These are phyloP conservation scores for Trifolium repens DNA, from an alignment of 306 rosid genomes.

Conservation along the genomic window DNA sequence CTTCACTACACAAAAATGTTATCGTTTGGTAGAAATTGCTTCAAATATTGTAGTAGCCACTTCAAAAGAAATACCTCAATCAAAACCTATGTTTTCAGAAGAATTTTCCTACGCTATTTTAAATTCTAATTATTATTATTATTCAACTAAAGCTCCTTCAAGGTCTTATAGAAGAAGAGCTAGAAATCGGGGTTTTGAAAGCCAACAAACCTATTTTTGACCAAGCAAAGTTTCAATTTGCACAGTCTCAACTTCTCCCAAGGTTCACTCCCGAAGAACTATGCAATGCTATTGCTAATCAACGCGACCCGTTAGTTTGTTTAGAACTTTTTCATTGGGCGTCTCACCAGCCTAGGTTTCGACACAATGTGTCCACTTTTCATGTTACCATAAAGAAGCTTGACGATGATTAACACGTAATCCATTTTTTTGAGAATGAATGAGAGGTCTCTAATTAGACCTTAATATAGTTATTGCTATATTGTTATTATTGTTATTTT, in stretches of 20 bases:
- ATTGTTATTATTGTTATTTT: too few relatives aligned
- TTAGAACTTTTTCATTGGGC: constrained; percentile 89
- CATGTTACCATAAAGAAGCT: constrained; percentile 80
- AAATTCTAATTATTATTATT: constrained; percentile 44
- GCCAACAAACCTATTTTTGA: constrained; percentile 53
- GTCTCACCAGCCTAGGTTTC: constrained; percentile 72
- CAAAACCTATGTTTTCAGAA: neutral
- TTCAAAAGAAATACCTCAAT: neutral
- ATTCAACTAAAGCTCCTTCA: constrained; percentile 64
- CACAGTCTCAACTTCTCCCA: constrained; percentile 73
- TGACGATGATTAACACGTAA: constrained; percentile 49
- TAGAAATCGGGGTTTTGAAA: constrained; percentile 54
- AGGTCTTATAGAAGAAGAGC: constrained; percentile 73
- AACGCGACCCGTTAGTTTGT: constrained; percentile 74
- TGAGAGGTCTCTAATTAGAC: too few relatives aligned
- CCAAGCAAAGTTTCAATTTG: constrained; percentile 65
- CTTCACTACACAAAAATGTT: constrained; percentile 20
- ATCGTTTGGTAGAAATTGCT: constrained; percentile 45
- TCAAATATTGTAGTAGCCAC: constrained; percentile 23
- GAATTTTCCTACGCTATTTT: neutral
- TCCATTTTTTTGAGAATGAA: too few relatives aligned
- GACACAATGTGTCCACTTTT: constrained; percentile 64
- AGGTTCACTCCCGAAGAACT: constrained; percentile 83
- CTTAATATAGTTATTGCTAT: too few relatives aligned
- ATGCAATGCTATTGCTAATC: constrained; percentile 58